Base-by-base conservation (phyloP, 139 green algal genomes). In the Helicosporidium sp. region DNA sequence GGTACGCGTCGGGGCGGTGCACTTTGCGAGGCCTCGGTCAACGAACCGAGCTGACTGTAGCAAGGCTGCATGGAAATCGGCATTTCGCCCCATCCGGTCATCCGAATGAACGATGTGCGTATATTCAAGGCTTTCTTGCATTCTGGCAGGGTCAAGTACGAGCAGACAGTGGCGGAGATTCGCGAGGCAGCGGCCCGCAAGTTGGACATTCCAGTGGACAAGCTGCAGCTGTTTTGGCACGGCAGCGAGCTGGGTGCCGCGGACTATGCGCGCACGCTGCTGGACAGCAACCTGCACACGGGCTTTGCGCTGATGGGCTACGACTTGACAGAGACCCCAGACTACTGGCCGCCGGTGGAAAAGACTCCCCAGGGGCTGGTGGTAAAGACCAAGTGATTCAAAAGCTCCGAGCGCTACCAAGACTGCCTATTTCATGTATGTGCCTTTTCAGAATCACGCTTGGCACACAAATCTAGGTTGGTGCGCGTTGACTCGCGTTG, bases 281-380 rank as follows among this genome's bases (percentile, higher is more conserved):
- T 84, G 35, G 73, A 83, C 0, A 64, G 83, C 49, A 68, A 79
- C 60, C 52, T 89, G 49, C 78, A 89, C 54, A 87, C 78, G 24
- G 78, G 78, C 8, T 87, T 87, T 55, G 67, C 61, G 5, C 48
- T 87, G 37, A 70, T 41, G 26, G 78, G 71, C 4, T 87, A 84
- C 37, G 78, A 87, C 45, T n/a, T 60, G 57, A 69, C 48, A 4
- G 70, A 61, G 24, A 3, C 43, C 6, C 77, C 78, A 3, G 62
- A 75, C 34, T 87, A 79, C 57, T 87, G 66, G 64, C 78, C 78
- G 3, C 53, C 62, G 17, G 77, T 87, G 15, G 49, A 59, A 25
- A 26, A 70, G 15, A 79, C 68, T 3, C 24, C 57, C 5, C 57
- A 84, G 20, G 78, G 78, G 2, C 51, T 82, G 27, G 34, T 62